Conservation (phyloP, 1,284 basidiomycete species). For the Tremellales sp. region DNA sequence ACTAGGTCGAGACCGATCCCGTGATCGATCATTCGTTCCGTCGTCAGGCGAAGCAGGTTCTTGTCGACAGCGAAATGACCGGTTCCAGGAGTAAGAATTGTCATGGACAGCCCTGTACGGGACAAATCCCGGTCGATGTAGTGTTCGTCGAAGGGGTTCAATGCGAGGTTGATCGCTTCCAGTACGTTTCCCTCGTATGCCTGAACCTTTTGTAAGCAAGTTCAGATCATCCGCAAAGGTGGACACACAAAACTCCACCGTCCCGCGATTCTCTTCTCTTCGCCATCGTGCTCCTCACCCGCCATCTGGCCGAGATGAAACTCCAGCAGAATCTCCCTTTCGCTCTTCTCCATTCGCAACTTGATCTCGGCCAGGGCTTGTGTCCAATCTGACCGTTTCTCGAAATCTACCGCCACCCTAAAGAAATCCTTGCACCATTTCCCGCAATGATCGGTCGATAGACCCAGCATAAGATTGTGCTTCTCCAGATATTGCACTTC, state of each 20-base stretch:
- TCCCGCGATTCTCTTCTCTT: conserved; percentile 43
- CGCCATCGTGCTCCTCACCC: conserved; percentile 19
- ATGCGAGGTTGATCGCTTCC: conserved; percentile 87
- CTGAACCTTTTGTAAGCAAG: conserved; percentile 50
- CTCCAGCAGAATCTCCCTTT: conserved; percentile 77
- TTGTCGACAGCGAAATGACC: conserved; percentile 93
- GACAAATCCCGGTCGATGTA: conserved; percentile 94
- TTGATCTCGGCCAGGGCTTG: conserved; percentile 81
- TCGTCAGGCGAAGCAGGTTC: conserved; percentile 82
- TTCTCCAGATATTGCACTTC: conserved; percentile 64
- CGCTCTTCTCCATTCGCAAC: conserved; percentile 80
- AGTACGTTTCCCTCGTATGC: conserved; percentile 94
- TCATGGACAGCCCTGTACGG: conserved; percentile 80
- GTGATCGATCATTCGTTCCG: conserved; percentile 92
- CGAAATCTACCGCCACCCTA: conserved; percentile 89
- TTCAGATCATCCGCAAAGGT: background rate
- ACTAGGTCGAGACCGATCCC: conserved; percentile 88
- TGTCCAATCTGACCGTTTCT: conserved; percentile 82
- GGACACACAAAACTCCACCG: conserved; percentile 46
- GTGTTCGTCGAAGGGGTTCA: conserved; percentile 91
- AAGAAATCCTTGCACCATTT: conserved; percentile 94
- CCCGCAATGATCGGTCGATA: conserved; percentile 66
- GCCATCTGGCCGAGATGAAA: conserved; percentile 60
- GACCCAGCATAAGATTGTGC: conserved; percentile 55
- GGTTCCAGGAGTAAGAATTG: conserved; percentile 89